phyloP scores from a whole-genome alignment of 345 rosid species.

The Lepidium africanum region DNA sequence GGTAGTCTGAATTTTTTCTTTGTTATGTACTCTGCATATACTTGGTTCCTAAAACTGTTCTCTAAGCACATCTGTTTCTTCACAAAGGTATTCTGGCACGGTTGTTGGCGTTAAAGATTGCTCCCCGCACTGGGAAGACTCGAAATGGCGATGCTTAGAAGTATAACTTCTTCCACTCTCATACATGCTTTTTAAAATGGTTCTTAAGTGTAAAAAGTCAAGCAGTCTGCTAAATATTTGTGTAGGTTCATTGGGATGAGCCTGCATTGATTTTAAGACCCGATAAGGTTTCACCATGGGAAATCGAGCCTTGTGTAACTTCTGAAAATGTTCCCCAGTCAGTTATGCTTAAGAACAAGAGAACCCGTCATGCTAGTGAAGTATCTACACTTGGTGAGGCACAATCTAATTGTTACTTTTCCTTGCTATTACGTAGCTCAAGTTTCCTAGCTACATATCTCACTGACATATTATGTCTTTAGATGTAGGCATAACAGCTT shows the following conservation, averaged over 20 bases:
- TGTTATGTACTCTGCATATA: background rate
- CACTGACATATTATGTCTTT: constrained; percentile 10
- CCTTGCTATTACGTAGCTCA: background rate
- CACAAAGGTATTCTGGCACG: constrained; percentile 77
- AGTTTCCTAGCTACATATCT: constrained; percentile 3
- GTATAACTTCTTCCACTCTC: constrained; percentile 31
- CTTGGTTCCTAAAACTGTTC: constrained; percentile 4
- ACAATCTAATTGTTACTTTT: background rate
- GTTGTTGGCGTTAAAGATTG: constrained; percentile 74
- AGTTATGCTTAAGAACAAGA: constrained; percentile 49
- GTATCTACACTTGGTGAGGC: constrained; percentile 40
- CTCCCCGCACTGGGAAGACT: constrained; percentile 72
- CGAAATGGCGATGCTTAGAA: constrained; percentile 78
- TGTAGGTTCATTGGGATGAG: constrained; percentile 95
- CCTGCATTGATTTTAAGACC: constrained; percentile 74
- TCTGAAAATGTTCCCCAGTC: constrained; percentile 44
- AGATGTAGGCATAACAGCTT: constrained; percentile 43
- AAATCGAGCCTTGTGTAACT: constrained; percentile 60
- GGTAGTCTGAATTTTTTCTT: constrained; percentile 35
- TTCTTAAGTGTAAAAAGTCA: background rate
- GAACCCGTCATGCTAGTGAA: constrained; percentile 55
- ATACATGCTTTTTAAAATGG: constrained; percentile 7
- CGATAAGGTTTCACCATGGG: constrained; percentile 92
- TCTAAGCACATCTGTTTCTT: background rate
- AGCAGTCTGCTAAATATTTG: background rate